phyloP scores from a whole-genome alignment of 1,139 yeast species.

The Pichia norvegensis region DNA sequence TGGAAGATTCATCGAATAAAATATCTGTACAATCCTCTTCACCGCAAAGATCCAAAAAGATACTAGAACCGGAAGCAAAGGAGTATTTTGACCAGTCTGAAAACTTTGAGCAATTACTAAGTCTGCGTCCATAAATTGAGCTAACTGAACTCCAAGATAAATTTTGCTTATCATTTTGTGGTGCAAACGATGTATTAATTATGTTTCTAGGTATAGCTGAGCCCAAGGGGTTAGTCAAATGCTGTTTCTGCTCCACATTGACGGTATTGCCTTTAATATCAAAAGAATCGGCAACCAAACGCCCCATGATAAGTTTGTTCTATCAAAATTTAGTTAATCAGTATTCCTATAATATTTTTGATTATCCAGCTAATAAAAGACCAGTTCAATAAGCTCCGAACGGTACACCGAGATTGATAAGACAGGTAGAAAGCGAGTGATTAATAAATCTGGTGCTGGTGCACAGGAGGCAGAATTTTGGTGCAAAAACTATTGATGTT shows the following conservation, averaged over 20 bases:
- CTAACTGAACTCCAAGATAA: constrained; percentile 8
- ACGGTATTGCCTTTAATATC: background rate
- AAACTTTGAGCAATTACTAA: background rate
- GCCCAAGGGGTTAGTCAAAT: background rate
- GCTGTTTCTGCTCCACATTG: background rate
- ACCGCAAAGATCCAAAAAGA: background rate
- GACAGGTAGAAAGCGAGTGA: no score
- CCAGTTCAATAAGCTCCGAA: background rate
- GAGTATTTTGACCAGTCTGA: background rate
- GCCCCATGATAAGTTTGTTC: background rate
- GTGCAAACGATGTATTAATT: background rate
- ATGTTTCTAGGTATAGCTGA: background rate
- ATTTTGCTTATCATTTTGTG: constrained; percentile 1
- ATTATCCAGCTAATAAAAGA: no score
- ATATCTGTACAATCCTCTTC: background rate
- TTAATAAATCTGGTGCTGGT: no score
- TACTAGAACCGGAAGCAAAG: background rate
- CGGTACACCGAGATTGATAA: no score
- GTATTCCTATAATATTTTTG: no score
- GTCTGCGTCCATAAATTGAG: constrained; percentile 5
- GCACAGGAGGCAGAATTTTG: no score
- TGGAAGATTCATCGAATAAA: background rate
- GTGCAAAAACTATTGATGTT: no score
- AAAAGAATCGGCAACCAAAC: background rate
- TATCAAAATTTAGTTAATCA: no score